These are phyloP conservation scores for Elsinoe necatrix DNA, from an alignment of 2,329 filamentous ascomycete genomes.

Conservation along the genomic window DNA sequence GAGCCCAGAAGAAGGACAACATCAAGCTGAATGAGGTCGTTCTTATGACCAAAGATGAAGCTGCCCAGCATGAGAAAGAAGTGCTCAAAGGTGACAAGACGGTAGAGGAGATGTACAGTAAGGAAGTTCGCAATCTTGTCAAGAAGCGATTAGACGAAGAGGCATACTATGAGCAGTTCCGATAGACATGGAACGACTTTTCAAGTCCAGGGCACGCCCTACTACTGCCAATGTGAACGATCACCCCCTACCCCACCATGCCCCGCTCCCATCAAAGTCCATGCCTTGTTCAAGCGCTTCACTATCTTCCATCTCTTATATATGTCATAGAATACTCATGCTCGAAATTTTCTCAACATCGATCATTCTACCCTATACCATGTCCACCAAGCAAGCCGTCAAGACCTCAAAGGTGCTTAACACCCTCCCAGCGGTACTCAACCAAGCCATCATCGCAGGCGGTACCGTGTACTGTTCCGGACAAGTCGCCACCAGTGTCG, in stretches of 20 bases:
- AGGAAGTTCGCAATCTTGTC: slow-evolving; percentile 57
- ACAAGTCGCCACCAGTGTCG: slow-evolving; percentile 49
- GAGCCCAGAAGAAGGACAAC: slow-evolving; percentile 70
- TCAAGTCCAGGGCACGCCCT: not conserved
- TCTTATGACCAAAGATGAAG: slow-evolving; percentile 90
- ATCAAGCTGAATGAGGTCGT: slow-evolving; percentile 65
- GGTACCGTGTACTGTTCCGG: slow-evolving; percentile 66
- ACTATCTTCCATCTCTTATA: not conserved
- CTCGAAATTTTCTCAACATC: no score
- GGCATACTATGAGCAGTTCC: slow-evolving; percentile 3
- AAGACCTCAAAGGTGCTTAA: slow-evolving; percentile 17
- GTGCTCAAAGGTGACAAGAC: slow-evolving; percentile 61
- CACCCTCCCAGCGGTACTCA: slow-evolving; percentile 23
- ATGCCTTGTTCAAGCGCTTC: not conserved
- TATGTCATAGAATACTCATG: not conserved
- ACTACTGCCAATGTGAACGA: not conserved
- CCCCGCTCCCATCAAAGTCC: not conserved
- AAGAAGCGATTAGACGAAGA: slow-evolving; percentile 61
- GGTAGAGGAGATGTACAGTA: slow-evolving; percentile 66
- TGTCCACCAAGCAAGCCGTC: slow-evolving; percentile 17
- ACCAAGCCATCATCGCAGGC: slow-evolving; percentile 37
- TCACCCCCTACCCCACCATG: slow-evolving; percentile 1
- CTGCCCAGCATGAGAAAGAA: slow-evolving; percentile 66
- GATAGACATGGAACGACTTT: not conserved
- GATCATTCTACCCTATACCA: no score